phyloP scores from a whole-genome alignment of 257 asterid genomes.

The Gentiana straminea region DNA sequence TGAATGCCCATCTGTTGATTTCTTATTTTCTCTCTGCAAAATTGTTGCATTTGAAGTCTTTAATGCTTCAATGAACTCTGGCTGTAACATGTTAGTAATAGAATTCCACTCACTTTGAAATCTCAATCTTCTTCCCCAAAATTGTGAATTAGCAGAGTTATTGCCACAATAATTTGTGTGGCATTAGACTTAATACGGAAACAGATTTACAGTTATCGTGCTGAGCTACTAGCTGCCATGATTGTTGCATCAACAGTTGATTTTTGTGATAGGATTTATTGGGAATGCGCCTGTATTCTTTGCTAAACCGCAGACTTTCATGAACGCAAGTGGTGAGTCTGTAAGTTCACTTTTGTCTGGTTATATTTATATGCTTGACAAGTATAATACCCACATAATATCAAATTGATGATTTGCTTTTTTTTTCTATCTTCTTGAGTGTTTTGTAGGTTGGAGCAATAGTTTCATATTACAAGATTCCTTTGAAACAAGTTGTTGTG shows the following conservation, averaged over 20 bases:
- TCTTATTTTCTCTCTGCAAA: neutral
- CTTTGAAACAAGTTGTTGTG: conserved; percentile 85
- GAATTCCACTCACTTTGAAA: too few species aligned
- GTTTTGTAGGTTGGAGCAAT: conserved; percentile 66
- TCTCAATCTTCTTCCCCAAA: neutral
- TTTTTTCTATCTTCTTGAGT: conserved; percentile 9
- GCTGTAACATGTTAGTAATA: too few species aligned
- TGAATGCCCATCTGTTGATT: neutral
- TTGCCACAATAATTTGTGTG: too few species aligned
- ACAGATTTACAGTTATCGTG: too few species aligned
- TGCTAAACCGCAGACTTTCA: conserved; percentile 92
- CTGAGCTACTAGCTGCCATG: neutral
- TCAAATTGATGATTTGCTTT: neutral
- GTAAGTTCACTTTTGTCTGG: conserved; percentile 56
- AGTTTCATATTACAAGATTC: conserved; percentile 88
- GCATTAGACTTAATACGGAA: too few species aligned
- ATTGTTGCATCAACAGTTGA: neutral
- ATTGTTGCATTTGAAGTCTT: too few species aligned
- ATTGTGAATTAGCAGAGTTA: neutral
- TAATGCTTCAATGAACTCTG: too few species aligned
- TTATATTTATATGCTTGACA: neutral
- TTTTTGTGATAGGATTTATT: conserved; percentile 44
- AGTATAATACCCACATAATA: neutral
- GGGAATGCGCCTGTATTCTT: conserved; percentile 87
- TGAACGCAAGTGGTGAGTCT: conserved; percentile 99